phyloP scores from a whole-genome alignment of 306 rosid species.

The Nissolia schottii region DNA sequence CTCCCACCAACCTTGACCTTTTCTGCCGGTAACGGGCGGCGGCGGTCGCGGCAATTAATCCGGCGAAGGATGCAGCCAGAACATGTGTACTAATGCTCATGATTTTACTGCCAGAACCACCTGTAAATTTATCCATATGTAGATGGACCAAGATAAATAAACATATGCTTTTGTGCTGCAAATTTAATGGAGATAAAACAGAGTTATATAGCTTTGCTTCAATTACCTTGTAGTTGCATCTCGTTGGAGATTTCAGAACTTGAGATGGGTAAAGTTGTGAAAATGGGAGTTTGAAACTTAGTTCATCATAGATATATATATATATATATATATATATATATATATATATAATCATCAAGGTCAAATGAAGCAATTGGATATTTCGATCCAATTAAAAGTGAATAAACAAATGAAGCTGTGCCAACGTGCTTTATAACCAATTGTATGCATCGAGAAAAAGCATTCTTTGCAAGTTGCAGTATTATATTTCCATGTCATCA shows the following conservation, averaged over 20 bases:
- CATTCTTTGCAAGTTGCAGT: too few species aligned
- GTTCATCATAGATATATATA: too few species aligned
- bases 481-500: too few species aligned
- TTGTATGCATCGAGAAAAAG: too few species aligned
- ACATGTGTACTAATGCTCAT: constrained; percentile 20
- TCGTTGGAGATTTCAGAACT: background rate
- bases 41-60: constrained; percentile 31
- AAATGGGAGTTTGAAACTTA: background rate
- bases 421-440: background rate
- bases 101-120: constrained; percentile 31
- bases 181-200: background rate
- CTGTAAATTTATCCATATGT: constrained; percentile 17
- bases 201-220: too few species aligned
- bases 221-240: constrained; percentile 14
- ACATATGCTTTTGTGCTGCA: background rate
- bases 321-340: too few species aligned
- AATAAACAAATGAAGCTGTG: background rate
- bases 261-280: background rate
- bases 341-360: too few species aligned
- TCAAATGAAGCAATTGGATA: background rate
- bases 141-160: background rate
- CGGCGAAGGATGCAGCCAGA: constrained; percentile 47
- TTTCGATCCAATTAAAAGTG: background rate
- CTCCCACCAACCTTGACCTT: background rate
- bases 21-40: constrained; percentile 2